Conservation (phyloP, 805 yeast species). For the Clavispora vitiphila region DNA sequence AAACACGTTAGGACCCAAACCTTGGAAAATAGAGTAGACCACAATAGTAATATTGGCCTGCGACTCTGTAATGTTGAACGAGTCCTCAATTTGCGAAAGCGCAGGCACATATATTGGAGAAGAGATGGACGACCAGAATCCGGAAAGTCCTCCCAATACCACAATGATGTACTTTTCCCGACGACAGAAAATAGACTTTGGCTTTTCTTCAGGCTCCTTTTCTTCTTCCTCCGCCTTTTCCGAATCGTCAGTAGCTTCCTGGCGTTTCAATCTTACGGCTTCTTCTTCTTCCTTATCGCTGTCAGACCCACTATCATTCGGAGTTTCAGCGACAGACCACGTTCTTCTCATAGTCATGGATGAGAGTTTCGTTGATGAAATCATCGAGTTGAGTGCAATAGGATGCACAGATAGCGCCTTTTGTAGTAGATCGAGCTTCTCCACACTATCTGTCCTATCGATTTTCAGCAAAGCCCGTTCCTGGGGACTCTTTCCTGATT, state of each 20-base stretch:
- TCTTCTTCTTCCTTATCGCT: background rate
- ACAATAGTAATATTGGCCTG: constrained; percentile 68
- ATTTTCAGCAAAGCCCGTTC: background rate
- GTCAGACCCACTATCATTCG: background rate
- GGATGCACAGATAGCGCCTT: constrained; percentile 1
- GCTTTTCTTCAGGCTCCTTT: background rate
- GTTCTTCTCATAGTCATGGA: constrained; percentile 2
- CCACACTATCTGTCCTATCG: background rate
- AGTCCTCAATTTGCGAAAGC: constrained; percentile 47
- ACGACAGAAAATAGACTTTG: constrained; percentile 1
- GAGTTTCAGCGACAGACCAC: background rate
- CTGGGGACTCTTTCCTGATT: background rate
- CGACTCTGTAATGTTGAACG: constrained; percentile 53
- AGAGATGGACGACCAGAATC: constrained; percentile 58
- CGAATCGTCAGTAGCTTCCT: background rate
- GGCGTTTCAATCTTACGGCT: background rate
- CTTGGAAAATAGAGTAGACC: constrained; percentile 71
- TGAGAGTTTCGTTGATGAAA: background rate
- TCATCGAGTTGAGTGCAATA: background rate
- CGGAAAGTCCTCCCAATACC: constrained; percentile 1
- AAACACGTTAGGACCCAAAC: constrained; percentile 64
- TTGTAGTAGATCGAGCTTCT: background rate
- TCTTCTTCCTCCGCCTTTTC: background rate
- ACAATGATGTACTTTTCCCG: constrained; percentile 1
- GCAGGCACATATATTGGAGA: constrained; percentile 82